Conservation (phyloP, 2,329 filamentous ascomycete genomes). For the Mycosphaerella sp. region DNA sequence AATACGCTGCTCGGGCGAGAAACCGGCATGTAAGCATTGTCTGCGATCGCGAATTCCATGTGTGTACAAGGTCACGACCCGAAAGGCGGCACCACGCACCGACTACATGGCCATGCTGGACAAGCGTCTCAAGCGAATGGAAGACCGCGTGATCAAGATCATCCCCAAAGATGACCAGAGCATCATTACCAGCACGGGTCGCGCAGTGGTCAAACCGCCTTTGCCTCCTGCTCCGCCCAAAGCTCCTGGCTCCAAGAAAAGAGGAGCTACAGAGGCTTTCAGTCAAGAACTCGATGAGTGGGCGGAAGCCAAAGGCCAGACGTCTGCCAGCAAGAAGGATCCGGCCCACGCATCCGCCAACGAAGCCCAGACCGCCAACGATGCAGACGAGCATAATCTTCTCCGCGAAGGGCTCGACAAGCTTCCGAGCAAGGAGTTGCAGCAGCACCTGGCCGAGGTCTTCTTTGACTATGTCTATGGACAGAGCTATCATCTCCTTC, state of each 20-base stretch:
- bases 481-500: constrained; percentile 86
- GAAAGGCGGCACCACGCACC: constrained; percentile 87
- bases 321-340: neutral
- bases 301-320: constrained; percentile 42
- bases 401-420: constrained; percentile 75
- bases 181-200: constrained; percentile 58
- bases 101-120: constrained; percentile 99
- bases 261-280: constrained; percentile 81
- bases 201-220: constrained; percentile 79
- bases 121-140: constrained; percentile 92
- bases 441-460: constrained; percentile 86
- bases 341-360: constrained; percentile 1
- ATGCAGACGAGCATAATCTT: constrained; percentile 68
- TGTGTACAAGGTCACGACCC: constrained; percentile 92
- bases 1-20: constrained; percentile 95
- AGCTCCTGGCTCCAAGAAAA: constrained; percentile 61
- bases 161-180: constrained; percentile 81
- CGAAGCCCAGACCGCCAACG: constrained; percentile 27
- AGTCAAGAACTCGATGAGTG: constrained; percentile 73
- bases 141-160: constrained; percentile 93
- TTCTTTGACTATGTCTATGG: constrained; percentile 97
- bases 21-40: constrained; percentile 95
- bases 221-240: constrained; percentile 54
- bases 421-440: constrained; percentile 76
- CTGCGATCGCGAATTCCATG: constrained; percentile 86